Evolutionary conservation across 2,329 filamentous ascomycete species (phyloP).

Genomic region (Fusarium siculi): DNA sequence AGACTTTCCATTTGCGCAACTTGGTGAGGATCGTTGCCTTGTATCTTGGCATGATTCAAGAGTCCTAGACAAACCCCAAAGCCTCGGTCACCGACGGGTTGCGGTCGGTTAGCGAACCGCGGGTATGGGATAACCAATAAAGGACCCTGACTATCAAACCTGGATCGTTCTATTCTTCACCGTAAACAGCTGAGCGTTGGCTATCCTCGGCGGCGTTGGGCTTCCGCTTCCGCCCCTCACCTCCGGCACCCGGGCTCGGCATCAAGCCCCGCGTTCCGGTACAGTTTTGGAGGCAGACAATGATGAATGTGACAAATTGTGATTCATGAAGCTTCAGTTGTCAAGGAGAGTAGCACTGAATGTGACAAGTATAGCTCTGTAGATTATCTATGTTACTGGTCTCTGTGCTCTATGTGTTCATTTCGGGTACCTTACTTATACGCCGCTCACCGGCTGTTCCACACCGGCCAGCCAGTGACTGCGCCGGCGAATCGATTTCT

Average conservation of each 20-base stretch:
- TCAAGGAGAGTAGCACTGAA: background rate
- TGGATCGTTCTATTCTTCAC: background rate
- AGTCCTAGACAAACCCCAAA: background rate
- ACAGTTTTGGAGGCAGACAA: background rate
- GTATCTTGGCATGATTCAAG: constrained; percentile 22
- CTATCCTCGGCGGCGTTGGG: constrained; percentile 20
- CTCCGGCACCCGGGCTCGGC: constrained; percentile 36
- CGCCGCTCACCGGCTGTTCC: constrained; percentile 29
- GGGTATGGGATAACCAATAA: constrained; percentile 15
- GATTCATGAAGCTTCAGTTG: background rate
- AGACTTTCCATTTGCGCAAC: background rate
- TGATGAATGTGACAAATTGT: background rate
- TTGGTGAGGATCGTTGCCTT: background rate
- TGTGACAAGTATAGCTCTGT: background rate
- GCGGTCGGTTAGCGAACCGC: constrained; percentile 37
- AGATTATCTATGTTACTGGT: background rate
- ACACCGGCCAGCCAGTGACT: constrained; percentile 27
- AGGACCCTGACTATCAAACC: constrained; percentile 12
- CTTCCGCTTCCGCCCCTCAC: constrained; percentile 25
- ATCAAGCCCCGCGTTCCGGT: constrained; percentile 26
- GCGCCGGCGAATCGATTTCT: background rate
- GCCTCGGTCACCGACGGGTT: constrained; percentile 38
- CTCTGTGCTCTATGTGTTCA: constrained; percentile 2
- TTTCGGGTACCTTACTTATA: constrained; percentile 42
- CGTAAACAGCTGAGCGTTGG: background rate